A percentile compares a stretch with the other conserved stretches of the same genome.
Evolutionary conservation across 139 green algal genomes (phyloP).

Genomic region (Auxenochlorella protothecoides): DNA sequence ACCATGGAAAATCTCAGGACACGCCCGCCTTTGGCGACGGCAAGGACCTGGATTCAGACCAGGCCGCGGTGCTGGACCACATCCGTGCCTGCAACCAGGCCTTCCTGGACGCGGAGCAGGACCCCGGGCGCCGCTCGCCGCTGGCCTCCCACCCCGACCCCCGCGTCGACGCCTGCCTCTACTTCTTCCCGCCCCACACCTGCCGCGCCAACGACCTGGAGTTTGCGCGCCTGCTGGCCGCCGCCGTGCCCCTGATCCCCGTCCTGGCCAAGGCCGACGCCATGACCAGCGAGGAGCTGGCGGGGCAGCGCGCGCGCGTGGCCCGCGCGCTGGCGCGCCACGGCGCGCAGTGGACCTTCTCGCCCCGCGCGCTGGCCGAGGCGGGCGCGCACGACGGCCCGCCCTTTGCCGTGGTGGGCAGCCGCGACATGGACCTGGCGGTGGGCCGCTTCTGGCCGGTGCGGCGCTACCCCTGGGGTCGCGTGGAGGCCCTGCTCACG

Average conservation of each 20-base stretch:
- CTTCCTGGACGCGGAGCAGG: constrained; percentile 10
- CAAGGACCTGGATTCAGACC: constrained; percentile 9
- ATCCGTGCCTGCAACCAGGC: background rate
- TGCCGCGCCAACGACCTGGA: constrained; percentile 23
- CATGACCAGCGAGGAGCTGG: constrained; percentile 39
- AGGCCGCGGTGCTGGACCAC: constrained; percentile 4
- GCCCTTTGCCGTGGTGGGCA: constrained; percentile 34
- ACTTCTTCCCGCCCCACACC: constrained; percentile 41
- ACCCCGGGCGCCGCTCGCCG: constrained; percentile 2
- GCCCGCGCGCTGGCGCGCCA: too few relatives aligned
- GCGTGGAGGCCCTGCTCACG: constrained; percentile 30
- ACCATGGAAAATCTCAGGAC: too few relatives aligned
- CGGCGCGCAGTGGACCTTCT: constrained; percentile 22
- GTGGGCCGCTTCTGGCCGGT: constrained; percentile 45
- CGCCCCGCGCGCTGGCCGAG: constrained; percentile 20
- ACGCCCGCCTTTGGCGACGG: constrained; percentile 7
- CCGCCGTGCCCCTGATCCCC: constrained; percentile 33
- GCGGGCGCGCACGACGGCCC: constrained; percentile 24
- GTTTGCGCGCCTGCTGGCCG: constrained; percentile 31
- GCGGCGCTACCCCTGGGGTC: constrained; percentile 38
- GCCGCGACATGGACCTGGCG: constrained; percentile 25
- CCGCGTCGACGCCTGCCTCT: constrained; percentile 36
- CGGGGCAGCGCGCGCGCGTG: background rate
- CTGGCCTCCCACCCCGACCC: constrained; percentile 16
- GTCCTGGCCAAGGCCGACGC: constrained; percentile 37